These are phyloP conservation scores for Puya raimondii DNA, from an alignment of 176 grass and related monocot species.

Conservation along the genomic window DNA sequence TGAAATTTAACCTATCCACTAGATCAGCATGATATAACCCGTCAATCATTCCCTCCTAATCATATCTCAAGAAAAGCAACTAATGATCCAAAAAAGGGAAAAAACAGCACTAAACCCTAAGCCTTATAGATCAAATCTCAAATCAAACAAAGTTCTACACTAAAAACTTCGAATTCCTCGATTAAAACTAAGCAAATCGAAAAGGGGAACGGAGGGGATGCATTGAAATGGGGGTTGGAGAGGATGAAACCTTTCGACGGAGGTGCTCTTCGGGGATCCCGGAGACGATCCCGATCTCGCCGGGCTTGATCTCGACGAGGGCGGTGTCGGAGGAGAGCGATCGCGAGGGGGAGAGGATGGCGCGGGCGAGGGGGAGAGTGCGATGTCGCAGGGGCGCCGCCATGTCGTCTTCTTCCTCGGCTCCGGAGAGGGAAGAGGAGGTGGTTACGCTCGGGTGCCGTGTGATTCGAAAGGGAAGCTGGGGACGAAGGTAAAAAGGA, in stretches of 20 bases:
- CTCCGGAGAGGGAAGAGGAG: background rate
- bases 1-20: conserved; percentile 4
- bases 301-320: conserved; percentile 71
- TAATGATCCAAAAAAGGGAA: background rate
- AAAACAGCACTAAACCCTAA: background rate
- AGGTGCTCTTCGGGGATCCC: conserved; percentile 87
- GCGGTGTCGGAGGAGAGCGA: conserved; percentile 52
- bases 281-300: conserved; percentile 90
- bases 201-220: background rate
- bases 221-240: background rate
- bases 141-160: background rate
- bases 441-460: background rate
- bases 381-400: conserved; percentile 55
- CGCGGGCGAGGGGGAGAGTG: conserved; percentile 38
- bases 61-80: no score
- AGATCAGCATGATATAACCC: background rate
- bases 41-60: no score
- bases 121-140: background rate
- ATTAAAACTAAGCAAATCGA: background rate
- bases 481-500: background rate
- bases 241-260: conserved; percentile 37
- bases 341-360: conserved; percentile 30
- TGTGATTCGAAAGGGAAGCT: background rate
- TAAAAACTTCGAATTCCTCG: background rate
- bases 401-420: conserved; percentile 26